phyloP scores from a whole-genome alignment of 1,284 basidiomycete genomes.

The Pseudozyma sp. region DNA sequence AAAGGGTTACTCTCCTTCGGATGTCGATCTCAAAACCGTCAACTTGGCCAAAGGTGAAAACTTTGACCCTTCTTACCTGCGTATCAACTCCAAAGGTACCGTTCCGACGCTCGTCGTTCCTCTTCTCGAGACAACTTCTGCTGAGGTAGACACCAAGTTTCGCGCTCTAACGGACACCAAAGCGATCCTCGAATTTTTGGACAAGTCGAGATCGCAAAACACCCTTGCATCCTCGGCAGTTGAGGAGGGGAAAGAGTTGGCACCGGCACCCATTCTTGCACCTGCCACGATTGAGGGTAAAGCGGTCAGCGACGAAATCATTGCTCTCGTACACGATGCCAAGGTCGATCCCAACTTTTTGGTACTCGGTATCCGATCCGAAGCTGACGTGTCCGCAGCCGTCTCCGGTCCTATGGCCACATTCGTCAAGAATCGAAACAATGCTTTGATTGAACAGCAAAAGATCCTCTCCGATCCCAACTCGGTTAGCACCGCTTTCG shows the following conservation, averaged over 20 bases:
- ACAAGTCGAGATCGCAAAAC: conserved; percentile 65
- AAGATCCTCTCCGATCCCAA: conserved; percentile 71
- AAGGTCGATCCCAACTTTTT: conserved; percentile 72
- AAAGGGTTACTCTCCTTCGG: conserved; percentile 52
- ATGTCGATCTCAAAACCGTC: conserved; percentile 60
- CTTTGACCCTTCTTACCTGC: conserved; percentile 76
- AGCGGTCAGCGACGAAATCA: conserved; percentile 75
- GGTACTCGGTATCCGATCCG: conserved; percentile 66
- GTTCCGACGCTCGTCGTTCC: conserved; percentile 87
- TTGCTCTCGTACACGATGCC: conserved; percentile 75
- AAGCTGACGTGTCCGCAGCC: conserved; percentile 68
- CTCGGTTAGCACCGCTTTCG: conserved; percentile 73
- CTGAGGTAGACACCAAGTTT: conserved; percentile 82
- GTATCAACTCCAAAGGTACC: conserved; percentile 85
- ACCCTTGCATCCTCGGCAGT: conserved; percentile 72
- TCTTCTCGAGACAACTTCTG: conserved; percentile 77
- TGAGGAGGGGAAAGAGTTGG: conserved; percentile 73
- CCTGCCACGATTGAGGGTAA: conserved; percentile 83
- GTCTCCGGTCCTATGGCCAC: conserved; percentile 67
- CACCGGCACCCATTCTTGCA: conserved; percentile 80
- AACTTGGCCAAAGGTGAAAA: conserved; percentile 72
- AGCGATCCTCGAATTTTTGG: conserved; percentile 81
- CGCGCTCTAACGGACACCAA: conserved; percentile 82
- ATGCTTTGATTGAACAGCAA: conserved; percentile 75
- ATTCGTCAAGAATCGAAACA: conserved; percentile 71